These are phyloP conservation scores for Stylonectria norvegica DNA, from an alignment of 2,329 filamentous ascomycete species.

Conservation along the genomic window DNA sequence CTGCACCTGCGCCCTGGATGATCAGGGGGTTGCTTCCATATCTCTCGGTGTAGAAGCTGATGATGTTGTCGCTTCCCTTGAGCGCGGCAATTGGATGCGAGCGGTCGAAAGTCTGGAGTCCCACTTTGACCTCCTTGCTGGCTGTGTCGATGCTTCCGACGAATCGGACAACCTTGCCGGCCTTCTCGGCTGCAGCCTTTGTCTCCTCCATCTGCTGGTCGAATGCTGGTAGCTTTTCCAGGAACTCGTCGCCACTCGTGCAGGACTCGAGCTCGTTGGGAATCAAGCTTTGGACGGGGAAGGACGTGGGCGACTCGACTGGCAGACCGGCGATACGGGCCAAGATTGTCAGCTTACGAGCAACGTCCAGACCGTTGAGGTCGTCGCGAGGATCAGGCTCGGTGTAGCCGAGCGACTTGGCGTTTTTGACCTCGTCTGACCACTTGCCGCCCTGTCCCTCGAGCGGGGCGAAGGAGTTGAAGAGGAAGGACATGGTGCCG, in stretches of 20 bases:
- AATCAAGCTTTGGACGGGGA: slow-evolving; percentile 92
- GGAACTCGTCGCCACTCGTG: slow-evolving; percentile 78
- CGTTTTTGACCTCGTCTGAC: slow-evolving; percentile 87
- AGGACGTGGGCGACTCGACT: slow-evolving; percentile 78
- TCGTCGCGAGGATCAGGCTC: slow-evolving; percentile 86
- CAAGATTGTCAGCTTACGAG: slow-evolving; percentile 93
- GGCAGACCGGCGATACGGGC: slow-evolving; percentile 79
- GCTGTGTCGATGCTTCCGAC: slow-evolving; percentile 88
- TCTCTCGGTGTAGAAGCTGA: slow-evolving; percentile 95
- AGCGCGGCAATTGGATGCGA: slow-evolving; percentile 89
- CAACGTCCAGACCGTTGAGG: slow-evolving; percentile 83
- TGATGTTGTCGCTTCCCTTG: slow-evolving; percentile 98
- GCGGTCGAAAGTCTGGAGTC: slow-evolving; percentile 82
- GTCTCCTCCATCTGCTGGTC: slow-evolving; percentile 86
- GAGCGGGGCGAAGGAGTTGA: slow-evolving; percentile 92
- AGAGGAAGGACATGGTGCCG: slow-evolving; percentile 95
- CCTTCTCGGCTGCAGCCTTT: slow-evolving; percentile 78
- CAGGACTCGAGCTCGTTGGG: slow-evolving; percentile 79
- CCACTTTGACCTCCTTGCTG: slow-evolving; percentile 82
- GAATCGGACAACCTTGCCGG: slow-evolving; percentile 90
- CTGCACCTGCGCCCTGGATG: slow-evolving; percentile 90
- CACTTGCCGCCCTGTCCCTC: slow-evolving; percentile 73
- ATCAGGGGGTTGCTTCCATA: slow-evolving; percentile 91
- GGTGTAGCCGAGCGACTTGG: slow-evolving; percentile 89
- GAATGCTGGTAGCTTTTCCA: slow-evolving; percentile 74